These are phyloP conservation scores for Bipolaris zeicola DNA, from an alignment of 2,329 filamentous ascomycete genomes.

Conservation along the genomic window DNA sequence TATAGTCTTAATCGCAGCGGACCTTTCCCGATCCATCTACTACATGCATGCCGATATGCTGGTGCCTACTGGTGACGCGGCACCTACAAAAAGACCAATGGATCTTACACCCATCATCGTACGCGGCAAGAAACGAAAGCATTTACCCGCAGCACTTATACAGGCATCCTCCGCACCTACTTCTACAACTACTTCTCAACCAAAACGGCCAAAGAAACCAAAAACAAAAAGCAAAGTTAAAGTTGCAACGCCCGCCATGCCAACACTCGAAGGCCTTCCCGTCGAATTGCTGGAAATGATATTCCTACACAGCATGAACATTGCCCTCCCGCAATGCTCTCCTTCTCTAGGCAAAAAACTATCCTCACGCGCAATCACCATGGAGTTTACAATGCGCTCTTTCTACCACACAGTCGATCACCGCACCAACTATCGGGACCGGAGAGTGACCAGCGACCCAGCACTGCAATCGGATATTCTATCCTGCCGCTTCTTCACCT, in stretches of 20 bases:
- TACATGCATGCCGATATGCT: slow-evolving; percentile 20
- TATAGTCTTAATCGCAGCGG: slow-evolving; percentile 11
- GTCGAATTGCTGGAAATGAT: slow-evolving; percentile 45
- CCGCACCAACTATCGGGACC: slow-evolving; percentile 29
- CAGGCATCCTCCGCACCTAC: slow-evolving; percentile 12
- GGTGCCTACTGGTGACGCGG: slow-evolving; percentile 32
- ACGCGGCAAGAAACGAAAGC: slow-evolving; percentile 41
- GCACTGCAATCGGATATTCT: slow-evolving; percentile 38
- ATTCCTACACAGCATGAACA: slow-evolving; percentile 46
- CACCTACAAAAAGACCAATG: slow-evolving; percentile 29
- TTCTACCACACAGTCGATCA: slow-evolving; percentile 46
- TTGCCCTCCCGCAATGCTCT: slow-evolving; percentile 39
- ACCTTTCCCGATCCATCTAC: slow-evolving; percentile 25
- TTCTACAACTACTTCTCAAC: slow-evolving; percentile 7
- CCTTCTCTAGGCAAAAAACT: slow-evolving; percentile 40
- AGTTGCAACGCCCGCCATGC: slow-evolving; percentile 30
- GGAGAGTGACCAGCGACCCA: slow-evolving; percentile 26
- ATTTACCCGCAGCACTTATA: slow-evolving; percentile 9
- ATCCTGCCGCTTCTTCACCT: slow-evolving; percentile 45
- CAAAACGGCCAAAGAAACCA: slow-evolving; percentile 18
- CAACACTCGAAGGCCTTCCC: slow-evolving; percentile 43
- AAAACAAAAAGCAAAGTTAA: slow-evolving; percentile 24
- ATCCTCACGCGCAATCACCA: slow-evolving; percentile 33
- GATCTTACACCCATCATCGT: slow-evolving; percentile 43
- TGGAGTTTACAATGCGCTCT: slow-evolving; percentile 39